phyloP scores from a whole-genome alignment of 345 rosid genomes.

The Salix caprea region DNA sequence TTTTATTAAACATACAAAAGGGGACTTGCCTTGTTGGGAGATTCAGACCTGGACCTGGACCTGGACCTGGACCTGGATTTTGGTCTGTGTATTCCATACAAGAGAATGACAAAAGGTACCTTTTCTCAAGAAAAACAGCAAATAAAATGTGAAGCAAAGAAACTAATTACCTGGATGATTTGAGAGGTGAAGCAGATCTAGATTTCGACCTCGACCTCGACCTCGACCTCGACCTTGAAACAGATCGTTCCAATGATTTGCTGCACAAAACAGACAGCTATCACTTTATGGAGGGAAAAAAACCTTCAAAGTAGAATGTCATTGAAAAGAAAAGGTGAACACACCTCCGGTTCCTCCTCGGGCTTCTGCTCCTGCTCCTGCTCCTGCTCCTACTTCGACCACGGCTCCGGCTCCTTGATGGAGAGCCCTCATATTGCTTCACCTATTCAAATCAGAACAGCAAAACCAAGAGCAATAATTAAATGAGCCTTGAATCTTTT shows the following conservation, averaged over 20 bases:
- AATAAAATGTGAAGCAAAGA: not conserved
- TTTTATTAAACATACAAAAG: not conserved
- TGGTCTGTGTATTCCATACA: not conserved
- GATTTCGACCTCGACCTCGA: not conserved
- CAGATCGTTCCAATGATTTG: not conserved
- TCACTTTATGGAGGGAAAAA: not conserved
- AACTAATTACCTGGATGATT: not conserved
- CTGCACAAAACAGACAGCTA: not conserved
- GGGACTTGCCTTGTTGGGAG: not conserved
- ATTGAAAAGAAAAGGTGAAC: not conserved
- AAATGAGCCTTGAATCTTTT: not conserved
- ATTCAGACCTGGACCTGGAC: not conserved
- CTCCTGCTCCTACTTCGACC: not conserved
- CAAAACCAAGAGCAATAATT: not conserved
- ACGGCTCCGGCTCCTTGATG: not conserved
- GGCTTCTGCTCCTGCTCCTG: not conserved
- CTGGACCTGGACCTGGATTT: not conserved
- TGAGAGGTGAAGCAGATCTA: not conserved
- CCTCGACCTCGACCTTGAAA: not conserved
- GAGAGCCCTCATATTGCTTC: not conserved
- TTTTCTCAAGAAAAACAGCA: not conserved
- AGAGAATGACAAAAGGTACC: not conserved
- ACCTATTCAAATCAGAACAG: not conserved
- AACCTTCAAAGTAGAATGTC: not conserved
- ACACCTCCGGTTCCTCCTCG: not conserved